A percentile compares a stretch with the other conserved stretches of the same genome.
phyloP scores from a whole-genome alignment of 176 grass and related monocot species.

The Pontederia paniculata region DNA sequence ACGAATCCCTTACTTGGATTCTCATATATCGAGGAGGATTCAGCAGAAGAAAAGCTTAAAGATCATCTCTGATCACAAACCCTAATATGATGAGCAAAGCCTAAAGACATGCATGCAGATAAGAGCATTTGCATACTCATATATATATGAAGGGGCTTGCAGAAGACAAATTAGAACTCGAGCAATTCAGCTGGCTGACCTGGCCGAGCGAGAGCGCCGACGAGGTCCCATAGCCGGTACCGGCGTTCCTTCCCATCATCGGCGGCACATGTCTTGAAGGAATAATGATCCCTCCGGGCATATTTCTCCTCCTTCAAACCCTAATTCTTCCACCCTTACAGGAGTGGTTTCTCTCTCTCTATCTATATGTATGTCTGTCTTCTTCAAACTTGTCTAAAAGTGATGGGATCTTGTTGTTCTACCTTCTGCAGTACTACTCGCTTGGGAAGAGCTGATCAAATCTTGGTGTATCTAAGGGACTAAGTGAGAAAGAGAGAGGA shows the following conservation, averaged over 20 bases:
- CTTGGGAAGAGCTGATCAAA: too few species aligned
- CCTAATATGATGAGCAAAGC: too few species aligned
- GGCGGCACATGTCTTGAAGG: conserved; percentile 58
- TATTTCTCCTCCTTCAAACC: conserved; percentile 38
- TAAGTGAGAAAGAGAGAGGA: neutral
- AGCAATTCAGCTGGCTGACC: conserved; percentile 23
- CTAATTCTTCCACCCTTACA: conserved; percentile 28
- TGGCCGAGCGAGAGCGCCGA: conserved; percentile 76
- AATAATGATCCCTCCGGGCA: conserved; percentile 81
- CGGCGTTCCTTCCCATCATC: conserved; percentile 65
- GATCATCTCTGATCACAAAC: too few species aligned
- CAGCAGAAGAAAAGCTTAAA: neutral
- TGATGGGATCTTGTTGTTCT: neutral
- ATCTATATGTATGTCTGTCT: neutral
- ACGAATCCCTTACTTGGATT: neutral
- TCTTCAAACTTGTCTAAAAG: too few species aligned
- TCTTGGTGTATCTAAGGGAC: too few species aligned
- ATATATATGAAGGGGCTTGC: neutral
- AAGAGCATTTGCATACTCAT: neutral
- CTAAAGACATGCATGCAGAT: too few species aligned
- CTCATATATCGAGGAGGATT: neutral
- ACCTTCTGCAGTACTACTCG: too few species aligned
- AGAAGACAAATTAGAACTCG: neutral
- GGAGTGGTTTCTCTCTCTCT: neutral
- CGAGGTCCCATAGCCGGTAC: conserved; percentile 54